phyloP scores from a whole-genome alignment of 441 rosid species.

The Bruguiera hainesii region DNA sequence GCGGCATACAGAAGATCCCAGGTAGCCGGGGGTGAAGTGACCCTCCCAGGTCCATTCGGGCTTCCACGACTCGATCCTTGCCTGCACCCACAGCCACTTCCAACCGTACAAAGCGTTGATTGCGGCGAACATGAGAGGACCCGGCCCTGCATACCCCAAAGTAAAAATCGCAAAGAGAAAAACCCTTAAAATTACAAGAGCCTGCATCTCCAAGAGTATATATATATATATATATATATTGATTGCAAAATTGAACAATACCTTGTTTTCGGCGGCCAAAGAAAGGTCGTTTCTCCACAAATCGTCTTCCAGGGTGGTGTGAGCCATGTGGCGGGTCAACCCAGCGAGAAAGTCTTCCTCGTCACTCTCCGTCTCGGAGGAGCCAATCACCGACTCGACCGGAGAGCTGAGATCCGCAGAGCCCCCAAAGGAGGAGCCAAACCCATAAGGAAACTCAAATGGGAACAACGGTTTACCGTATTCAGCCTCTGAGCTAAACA shows the following conservation, averaged over 20 bases:
- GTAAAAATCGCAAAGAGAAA: not conserved
- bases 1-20: constrained; percentile 61
- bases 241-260: constrained; percentile 4
- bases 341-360: constrained; percentile 49
- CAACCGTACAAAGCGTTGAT: constrained; percentile 43
- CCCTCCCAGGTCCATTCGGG: constrained; percentile 25
- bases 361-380: constrained; percentile 52
- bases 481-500: constrained; percentile 19
- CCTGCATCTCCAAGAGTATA: not conserved
- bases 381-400: constrained; percentile 48
- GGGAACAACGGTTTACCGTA: constrained; percentile 22
- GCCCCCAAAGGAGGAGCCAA: constrained; percentile 27
- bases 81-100: constrained; percentile 37
- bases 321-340: constrained; percentile 43
- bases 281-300: constrained; percentile 13
- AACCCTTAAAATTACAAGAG: not conserved
- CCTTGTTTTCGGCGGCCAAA: constrained; percentile 31
- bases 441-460: constrained; percentile 30
- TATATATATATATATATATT: too few species aligned
- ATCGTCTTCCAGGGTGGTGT: constrained; percentile 41
- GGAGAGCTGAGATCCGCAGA: constrained; percentile 51
- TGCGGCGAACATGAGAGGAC: constrained; percentile 48
- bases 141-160: constrained; percentile 30
- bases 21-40: constrained; percentile 39
- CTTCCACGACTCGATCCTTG: constrained; percentile 34